Conservation (phyloP, 257 asterid genomes). For the Penstemon eatonii region DNA sequence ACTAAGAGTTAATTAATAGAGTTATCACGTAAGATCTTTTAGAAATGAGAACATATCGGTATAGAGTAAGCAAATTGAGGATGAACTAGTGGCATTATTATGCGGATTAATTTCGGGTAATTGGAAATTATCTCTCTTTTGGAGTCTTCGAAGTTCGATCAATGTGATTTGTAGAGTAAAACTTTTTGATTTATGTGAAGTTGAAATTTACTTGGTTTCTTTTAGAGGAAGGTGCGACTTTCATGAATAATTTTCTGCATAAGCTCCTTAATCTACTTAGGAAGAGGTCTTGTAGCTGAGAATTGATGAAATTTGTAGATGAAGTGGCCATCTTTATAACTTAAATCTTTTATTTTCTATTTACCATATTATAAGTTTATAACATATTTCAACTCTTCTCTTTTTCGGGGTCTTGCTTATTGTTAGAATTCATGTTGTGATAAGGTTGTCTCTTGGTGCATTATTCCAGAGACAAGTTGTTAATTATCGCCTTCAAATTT, state of each 20-base stretch:
- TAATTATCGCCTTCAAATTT: slow-evolving; percentile 25
- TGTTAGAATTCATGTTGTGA: slow-evolving; percentile 5
- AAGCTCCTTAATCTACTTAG: background rate
- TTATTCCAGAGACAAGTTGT: slow-evolving; percentile 17
- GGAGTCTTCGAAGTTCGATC: background rate
- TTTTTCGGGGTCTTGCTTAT: slow-evolving; percentile 20
- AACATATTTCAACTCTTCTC: slow-evolving; percentile 13
- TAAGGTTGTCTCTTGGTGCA: slow-evolving; percentile 18
- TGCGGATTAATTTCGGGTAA: background rate
- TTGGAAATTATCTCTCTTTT: background rate
- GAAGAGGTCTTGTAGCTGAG: slow-evolving; percentile 14
- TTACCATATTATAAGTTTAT: background rate
- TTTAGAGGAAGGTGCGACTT: background rate
- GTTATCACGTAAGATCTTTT: background rate
- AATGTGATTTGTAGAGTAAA: background rate
- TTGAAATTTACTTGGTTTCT: slow-evolving; percentile 9
- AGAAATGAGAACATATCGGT: no score
- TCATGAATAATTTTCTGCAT: background rate
- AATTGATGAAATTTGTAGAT: background rate
- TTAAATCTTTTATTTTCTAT: background rate
- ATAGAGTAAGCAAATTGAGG: background rate
- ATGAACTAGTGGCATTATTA: background rate
- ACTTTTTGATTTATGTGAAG: background rate
- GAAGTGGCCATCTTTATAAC: background rate
- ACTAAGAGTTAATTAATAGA: background rate